phyloP scores from a whole-genome alignment of 257 asterid genomes.

The Ehretia macrophylla region DNA sequence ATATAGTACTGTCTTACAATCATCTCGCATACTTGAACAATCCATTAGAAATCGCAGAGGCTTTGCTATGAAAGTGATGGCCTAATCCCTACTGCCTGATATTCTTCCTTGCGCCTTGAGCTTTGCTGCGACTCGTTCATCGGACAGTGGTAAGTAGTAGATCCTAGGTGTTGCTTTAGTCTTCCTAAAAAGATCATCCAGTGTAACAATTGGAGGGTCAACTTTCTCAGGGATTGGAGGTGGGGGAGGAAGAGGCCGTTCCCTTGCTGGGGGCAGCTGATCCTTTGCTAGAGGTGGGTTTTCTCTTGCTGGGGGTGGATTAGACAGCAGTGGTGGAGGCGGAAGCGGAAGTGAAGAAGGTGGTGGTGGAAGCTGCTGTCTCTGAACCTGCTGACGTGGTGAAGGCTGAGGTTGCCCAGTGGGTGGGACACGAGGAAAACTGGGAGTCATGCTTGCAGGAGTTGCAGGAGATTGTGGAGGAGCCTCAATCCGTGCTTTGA shows the following conservation, averaged over 20 bases:
- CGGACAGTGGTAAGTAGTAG: constrained; percentile 77
- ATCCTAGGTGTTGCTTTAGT: constrained; percentile 78
- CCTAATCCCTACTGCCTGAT: constrained; percentile 65
- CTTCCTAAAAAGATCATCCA: constrained; percentile 83
- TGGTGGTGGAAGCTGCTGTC: constrained; percentile 45
- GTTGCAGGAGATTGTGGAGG: constrained; percentile 50
- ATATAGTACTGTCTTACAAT: constrained; percentile 56
- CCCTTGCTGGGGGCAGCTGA: constrained; percentile 48
- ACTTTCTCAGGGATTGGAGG: constrained; percentile 69
- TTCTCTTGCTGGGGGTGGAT: constrained; percentile 39
- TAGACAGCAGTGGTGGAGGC: constrained; percentile 30
- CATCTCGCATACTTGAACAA: constrained; percentile 37
- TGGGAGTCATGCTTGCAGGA: constrained; percentile 25
- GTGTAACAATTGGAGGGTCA: constrained; percentile 76
- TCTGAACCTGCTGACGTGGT: constrained; percentile 39
- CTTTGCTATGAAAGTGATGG: constrained; percentile 29
- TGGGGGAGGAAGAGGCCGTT: constrained; percentile 70
- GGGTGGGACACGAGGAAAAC: constrained; percentile 17
- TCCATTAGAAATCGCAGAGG: constrained; percentile 42
- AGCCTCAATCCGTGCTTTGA: constrained; percentile 53
- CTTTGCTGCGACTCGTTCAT: constrained; percentile 70
- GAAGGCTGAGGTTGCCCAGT: constrained; percentile 47
- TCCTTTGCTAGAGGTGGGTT: constrained; percentile 37
- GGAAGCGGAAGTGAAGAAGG: too few species aligned
- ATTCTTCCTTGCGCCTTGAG: constrained; percentile 50